A percentile compares a stretch with the other conserved stretches of the same genome.
phyloP scores from a whole-genome alignment of 192 early-diverging fungal species.

The Diversispora epigaea region DNA sequence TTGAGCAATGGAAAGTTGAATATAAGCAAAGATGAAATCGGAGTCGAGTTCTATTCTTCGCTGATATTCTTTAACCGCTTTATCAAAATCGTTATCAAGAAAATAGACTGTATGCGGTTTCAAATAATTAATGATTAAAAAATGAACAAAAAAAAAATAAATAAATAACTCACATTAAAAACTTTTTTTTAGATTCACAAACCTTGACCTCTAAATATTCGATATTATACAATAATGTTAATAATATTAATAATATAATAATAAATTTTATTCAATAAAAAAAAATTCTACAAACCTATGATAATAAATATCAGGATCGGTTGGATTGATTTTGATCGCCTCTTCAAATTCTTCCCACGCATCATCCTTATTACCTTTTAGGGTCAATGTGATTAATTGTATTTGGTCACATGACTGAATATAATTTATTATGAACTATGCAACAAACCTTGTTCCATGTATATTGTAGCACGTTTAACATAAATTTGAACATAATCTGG shows the following conservation, averaged over 20 bases:
- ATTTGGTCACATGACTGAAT: background rate
- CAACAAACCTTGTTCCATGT: constrained; percentile 74
- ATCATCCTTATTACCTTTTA: constrained; percentile 52
- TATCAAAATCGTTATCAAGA: constrained; percentile 76
- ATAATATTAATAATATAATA: constrained; percentile 1
- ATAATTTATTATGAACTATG: background rate
- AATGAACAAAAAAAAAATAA: no score
- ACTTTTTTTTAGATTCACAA: background rate
- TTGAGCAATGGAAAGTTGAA: constrained; percentile 91
- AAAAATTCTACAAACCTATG: constrained; percentile 50
- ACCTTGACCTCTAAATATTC: constrained; percentile 42
- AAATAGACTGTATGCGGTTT: constrained; percentile 58
- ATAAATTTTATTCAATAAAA: background rate
- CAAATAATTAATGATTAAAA: background rate
- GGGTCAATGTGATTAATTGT: background rate
- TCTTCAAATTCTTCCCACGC: constrained; percentile 70
- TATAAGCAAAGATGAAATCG: constrained; percentile 85
- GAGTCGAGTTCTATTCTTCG: constrained; percentile 76
- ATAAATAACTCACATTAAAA: background rate
- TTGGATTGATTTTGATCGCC: constrained; percentile 64
- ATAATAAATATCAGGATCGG: constrained; percentile 89
- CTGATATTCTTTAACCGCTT: constrained; percentile 83
- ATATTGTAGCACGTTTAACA: constrained; percentile 89
- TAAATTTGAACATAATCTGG: constrained; percentile 78
- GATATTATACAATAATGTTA: constrained; percentile 9